Percentiles rank a stretch among this genome's conserved stretches.
Conservation (phyloP, 305 asterid species). For the Nicotiana rustica region DNA sequence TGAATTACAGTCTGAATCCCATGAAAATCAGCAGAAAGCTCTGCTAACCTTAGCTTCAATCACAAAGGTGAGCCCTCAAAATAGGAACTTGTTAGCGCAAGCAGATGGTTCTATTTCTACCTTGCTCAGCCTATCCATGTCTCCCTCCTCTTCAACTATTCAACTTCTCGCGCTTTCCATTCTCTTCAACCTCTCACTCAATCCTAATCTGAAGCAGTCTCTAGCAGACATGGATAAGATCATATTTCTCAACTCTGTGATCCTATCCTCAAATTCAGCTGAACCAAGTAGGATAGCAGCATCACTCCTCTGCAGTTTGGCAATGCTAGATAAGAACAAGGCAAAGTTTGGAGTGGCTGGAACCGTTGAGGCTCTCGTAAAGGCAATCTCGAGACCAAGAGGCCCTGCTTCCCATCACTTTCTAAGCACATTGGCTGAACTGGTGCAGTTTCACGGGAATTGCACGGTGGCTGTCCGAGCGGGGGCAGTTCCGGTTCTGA, state of each 20-base stretch:
- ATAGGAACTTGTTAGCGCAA: conserved; percentile 68
- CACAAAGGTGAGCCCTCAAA: conserved; percentile 77
- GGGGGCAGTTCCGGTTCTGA: conserved; percentile 65
- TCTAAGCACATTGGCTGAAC: conserved; percentile 75
- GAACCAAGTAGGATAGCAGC: conserved; percentile 68
- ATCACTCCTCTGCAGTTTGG: conserved; percentile 79
- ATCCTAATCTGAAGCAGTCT: conserved; percentile 65
- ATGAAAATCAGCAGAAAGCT: conserved; percentile 49
- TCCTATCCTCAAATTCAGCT: conserved; percentile 42
- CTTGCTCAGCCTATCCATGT: conserved; percentile 56
- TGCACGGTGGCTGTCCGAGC: conserved; percentile 77
- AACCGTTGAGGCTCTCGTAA: conserved; percentile 59
- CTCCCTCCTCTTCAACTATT: conserved; percentile 35
- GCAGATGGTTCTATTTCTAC: conserved; percentile 57
- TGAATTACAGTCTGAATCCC: conserved; percentile 49
- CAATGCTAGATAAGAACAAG: conserved; percentile 82
- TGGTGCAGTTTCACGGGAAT: conserved; percentile 82
- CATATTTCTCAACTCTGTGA: conserved; percentile 52
- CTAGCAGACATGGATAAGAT: conserved; percentile 65
- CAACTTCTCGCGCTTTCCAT: conserved; percentile 64
- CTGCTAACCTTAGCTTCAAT: conserved; percentile 64
- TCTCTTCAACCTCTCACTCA: conserved; percentile 80
- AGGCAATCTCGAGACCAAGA: conserved; percentile 53
- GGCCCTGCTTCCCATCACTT: conserved; percentile 67
- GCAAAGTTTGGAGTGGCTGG: conserved; percentile 85